Conservation (phyloP, 2,329 filamentous ascomycete genomes). For the Fusarium decemcellulare region DNA sequence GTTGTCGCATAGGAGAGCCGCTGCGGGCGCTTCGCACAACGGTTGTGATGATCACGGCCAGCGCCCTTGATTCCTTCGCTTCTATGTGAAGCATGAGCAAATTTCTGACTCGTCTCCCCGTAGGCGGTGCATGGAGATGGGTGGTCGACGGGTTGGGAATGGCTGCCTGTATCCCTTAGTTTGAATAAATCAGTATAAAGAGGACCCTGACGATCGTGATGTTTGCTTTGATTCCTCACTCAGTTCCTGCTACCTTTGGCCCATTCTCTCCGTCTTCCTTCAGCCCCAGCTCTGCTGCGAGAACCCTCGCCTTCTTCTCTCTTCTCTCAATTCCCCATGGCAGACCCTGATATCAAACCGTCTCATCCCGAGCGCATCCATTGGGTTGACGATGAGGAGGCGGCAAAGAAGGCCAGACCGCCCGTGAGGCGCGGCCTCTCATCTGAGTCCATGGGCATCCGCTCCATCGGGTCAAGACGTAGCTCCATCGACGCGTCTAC, state of each 20-base stretch:
- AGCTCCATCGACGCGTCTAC: conserved; percentile 30
- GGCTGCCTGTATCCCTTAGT: conserved; percentile 7
- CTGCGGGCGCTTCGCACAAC: background rate
- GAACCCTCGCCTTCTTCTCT: background rate
- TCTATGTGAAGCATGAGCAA: conserved; percentile 19
- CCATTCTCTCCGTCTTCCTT: background rate
- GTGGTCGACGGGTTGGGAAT: conserved; percentile 31
- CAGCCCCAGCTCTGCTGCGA: background rate
- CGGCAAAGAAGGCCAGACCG: conserved; percentile 28
- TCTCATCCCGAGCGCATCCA: conserved; percentile 34
- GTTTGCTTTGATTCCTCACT: conserved; percentile 20
- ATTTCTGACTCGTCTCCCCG: conserved; percentile 13
- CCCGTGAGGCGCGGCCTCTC: conserved; percentile 28
- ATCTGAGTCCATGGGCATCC: conserved; percentile 29
- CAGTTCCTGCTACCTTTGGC: conserved; percentile 17
- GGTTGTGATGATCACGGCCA: conserved; percentile 9
- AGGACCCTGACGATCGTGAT: conserved; percentile 4
- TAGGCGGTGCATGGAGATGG: conserved; percentile 9
- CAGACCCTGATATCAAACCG: conserved; percentile 30
- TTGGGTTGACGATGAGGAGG: conserved; percentile 38
- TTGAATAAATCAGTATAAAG: conserved; percentile 30
- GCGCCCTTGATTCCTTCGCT: conserved; percentile 2
- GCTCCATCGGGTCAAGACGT: conserved; percentile 27
- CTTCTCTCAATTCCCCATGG: conserved; percentile 14
- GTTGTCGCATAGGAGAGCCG: background rate